Evolutionary conservation across 345 rosid genomes (phyloP).

Genomic region (Gynandropsis gynandra): DNA sequence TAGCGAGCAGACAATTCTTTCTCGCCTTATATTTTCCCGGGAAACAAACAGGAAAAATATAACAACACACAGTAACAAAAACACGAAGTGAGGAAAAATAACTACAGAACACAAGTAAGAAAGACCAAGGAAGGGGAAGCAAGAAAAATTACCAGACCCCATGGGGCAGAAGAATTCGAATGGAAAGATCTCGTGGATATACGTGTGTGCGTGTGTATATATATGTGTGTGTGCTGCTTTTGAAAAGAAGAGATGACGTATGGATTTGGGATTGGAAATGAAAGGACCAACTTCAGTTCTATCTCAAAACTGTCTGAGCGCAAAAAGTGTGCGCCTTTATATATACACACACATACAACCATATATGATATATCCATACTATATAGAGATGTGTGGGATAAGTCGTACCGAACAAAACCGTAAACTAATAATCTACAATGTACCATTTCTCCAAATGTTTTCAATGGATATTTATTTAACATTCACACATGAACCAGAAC

Average conservation of each 20-base stretch:
- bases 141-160: conserved; percentile 12
- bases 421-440: conserved; percentile 18
- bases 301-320: conserved; percentile 15
- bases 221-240: too few relatives aligned
- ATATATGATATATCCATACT: too few relatives aligned
- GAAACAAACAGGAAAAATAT: conserved; percentile 9
- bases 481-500: neutral
- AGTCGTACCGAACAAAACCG: conserved; percentile 30
- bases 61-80: neutral
- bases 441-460: conserved; percentile 15
- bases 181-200: neutral
- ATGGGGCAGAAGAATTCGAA: conserved; percentile 7
- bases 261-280: conserved; percentile 21
- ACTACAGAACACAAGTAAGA: neutral
- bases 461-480: too few relatives aligned
- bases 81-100: neutral
- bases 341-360: neutral
- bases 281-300: conserved; percentile 19
- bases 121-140: neutral
- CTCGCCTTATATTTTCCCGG: conserved; percentile 21
- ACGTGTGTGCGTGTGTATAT: neutral
- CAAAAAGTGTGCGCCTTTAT: conserved; percentile 16
- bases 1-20: conserved; percentile 36
- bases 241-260: neutral
- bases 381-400: too few relatives aligned